Percentiles rank a stretch among this genome's conserved stretches.
Evolutionary conservation across 768 basidiomycete genomes (phyloP).

Genomic region (Auriculariales sp.): DNA sequence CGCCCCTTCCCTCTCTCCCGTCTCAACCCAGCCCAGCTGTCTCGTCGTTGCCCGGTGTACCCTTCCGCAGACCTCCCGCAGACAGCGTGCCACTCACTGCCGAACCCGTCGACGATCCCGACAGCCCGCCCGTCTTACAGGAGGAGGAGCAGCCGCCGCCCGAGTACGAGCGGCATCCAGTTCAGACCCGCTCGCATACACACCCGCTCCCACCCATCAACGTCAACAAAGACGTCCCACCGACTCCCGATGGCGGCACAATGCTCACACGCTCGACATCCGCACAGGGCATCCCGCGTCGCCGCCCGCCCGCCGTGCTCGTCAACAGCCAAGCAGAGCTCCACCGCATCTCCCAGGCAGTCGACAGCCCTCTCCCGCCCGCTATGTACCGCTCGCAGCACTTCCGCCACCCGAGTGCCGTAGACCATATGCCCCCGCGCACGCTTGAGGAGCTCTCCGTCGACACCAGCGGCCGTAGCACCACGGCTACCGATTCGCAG

Average conservation of each 20-base stretch:
- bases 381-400: not conserved
- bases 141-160: slow-evolving; percentile 21
- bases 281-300: slow-evolving; percentile 4
- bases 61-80: slow-evolving; percentile 12
- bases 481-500: slow-evolving; percentile 24
- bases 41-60: not conserved
- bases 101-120: not conserved
- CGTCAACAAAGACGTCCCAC: slow-evolving; percentile 23
- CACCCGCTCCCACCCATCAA: slow-evolving; percentile 10
- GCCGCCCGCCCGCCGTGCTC: slow-evolving; percentile 6
- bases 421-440: not conserved
- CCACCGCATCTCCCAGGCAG: slow-evolving; percentile 4
- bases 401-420: slow-evolving; percentile 1
- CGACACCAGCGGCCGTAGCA: slow-evolving; percentile 6
- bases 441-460: not conserved
- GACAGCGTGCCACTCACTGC: slow-evolving; percentile 2
- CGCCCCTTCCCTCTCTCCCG: too few species aligned
- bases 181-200: not conserved
- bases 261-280: not conserved
- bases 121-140: slow-evolving; percentile 21
- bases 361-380: slow-evolving; percentile 3
- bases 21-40: too few species aligned
- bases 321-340: slow-evolving; percentile 5
- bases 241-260: slow-evolving; percentile 11
- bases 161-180: not conserved